Evolutionary conservation across 805 yeast species (phyloP), one percentile per base, ranked within the genome.

Genomic region (Wickerhamomyces bisporus): DNA sequence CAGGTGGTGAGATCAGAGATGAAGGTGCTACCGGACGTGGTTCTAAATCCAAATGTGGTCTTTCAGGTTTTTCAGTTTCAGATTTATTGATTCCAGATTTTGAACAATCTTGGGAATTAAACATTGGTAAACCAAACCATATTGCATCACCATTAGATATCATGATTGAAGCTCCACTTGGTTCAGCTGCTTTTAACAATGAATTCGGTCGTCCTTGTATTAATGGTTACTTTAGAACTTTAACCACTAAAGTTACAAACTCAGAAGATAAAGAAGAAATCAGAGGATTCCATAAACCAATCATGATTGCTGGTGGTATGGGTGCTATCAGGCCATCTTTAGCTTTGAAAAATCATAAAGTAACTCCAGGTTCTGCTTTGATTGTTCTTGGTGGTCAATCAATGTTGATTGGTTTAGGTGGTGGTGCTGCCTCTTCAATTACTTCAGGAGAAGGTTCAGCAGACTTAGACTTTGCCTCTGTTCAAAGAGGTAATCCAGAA

Each of bases 11-110:
- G 66, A 93, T 93, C 56, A 86, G 99, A 73, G 99, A 93, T 64
- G 99, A 93, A 68, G 98, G 97, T 67, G 98, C 99, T 23, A 96
- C 93, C 19, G 99, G 99, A 47, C 79, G 97, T 62, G 99, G 99
- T 32, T 91, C 98, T 19, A 87, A 87, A 63, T 78, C 98, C 31
- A 91, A 93, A 66, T 95, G 97, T 57, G 99, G 99, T 39, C 71
- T 93, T 44, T 72, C 95, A 30, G 99, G 99, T 8, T 93, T 80
- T 64, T 75, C 94, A 10, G 96, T 88, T 17, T 81, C 95, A 28
- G 98, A 93, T 64, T 73, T 93, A 61, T 71, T 77, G 47, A 89
- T 93, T 52, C 98, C 98, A 34, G 77, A 70, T 17, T 74, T 79
- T 55, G 72, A 72, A 43, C 97, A 89, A 68, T 97, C 98, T 26